A percentile compares a stretch with the other conserved stretches of the same genome.
Conservation (phyloP, 352 stramenopile genomes). For the Ochromonadaceae sp. region DNA sequence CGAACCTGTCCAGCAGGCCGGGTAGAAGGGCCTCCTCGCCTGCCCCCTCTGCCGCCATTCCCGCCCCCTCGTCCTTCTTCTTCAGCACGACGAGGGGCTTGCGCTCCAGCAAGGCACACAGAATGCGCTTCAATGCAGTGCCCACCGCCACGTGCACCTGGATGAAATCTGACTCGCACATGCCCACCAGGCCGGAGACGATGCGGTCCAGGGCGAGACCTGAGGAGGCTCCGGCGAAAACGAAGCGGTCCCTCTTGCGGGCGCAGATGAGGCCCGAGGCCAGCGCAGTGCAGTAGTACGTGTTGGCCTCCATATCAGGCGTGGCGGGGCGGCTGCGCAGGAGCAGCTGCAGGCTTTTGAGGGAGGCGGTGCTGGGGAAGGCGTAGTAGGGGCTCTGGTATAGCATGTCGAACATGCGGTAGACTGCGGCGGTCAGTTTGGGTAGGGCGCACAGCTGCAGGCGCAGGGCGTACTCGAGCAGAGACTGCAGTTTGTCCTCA, state of each 20-base stretch:
- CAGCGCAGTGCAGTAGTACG: neutral
- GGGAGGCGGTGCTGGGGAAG: neutral
- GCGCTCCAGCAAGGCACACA: too few relatives aligned
- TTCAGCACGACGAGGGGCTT: too few relatives aligned
- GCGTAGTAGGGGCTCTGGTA: neutral
- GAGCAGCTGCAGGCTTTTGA: neutral
- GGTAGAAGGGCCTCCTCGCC: too few relatives aligned
- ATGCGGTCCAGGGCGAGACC: neutral
- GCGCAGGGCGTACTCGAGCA: neutral
- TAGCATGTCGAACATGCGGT: neutral
- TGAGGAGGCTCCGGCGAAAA: neutral
- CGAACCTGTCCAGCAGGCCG: too few relatives aligned
- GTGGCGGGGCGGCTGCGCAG: neutral
- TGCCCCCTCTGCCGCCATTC: too few relatives aligned
- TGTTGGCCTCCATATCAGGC: neutral
- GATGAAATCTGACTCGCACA: neutral
- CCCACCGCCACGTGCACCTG: neutral
- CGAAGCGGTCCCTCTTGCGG: neutral
- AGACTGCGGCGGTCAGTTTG: neutral
- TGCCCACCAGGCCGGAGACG: neutral
- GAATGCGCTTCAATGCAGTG: neutral
- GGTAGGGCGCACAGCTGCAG: slow-evolving; percentile 1
- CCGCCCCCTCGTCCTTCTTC: too few relatives aligned
- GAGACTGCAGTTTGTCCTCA: neutral
- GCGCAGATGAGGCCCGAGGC: neutral